Percentiles rank a stretch among this genome's conserved stretches.
Evolutionary conservation across 2,329 filamentous ascomycete species (phyloP).

Genomic region (Coleophoma cylindrospora): DNA sequence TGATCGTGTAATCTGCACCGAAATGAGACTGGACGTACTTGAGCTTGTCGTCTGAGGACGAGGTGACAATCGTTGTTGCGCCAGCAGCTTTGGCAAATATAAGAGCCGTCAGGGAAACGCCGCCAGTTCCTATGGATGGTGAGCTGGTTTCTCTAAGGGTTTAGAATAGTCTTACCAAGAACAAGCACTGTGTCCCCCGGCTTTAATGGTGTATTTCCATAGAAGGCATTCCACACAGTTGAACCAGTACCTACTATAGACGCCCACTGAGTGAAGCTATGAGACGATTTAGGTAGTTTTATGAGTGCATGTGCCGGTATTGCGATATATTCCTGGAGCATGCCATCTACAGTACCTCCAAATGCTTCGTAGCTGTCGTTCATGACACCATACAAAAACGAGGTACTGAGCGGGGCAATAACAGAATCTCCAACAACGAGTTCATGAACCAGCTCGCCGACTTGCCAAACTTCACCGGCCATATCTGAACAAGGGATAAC

Average conservation of each 20-base stretch:
- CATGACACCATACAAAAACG: conserved; percentile 17
- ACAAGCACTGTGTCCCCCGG: conserved; percentile 34
- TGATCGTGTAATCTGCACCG: conserved; percentile 54
- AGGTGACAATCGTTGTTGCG: conserved; percentile 41
- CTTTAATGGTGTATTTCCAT: conserved; percentile 32
- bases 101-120: conserved; percentile 38
- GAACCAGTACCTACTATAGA: conserved; percentile 41
- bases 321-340: conserved; percentile 35
- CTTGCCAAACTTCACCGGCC: conserved; percentile 28
- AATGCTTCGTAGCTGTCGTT: conserved; percentile 4
- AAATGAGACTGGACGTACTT: conserved; percentile 32
- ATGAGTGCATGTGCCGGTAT: conserved; percentile 34
- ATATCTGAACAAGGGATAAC: conserved; percentile 31
- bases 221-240: conserved; percentile 44
- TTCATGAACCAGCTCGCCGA: conserved; percentile 20
- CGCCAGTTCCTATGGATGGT: conserved; percentile 35
- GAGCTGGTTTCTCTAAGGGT: conserved; percentile 1
- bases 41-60: conserved; percentile 44
- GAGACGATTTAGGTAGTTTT: conserved; percentile 41
- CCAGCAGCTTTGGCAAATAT: conserved; percentile 41
- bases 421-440: conserved; percentile 29
- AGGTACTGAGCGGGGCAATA: conserved; percentile 18
- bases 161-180: conserved; percentile 26
- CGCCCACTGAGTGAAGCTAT: conserved; percentile 34
- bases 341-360: conserved; percentile 30